Evolutionary conservation across 2,329 filamentous ascomycete genomes (phyloP).

Genomic region (Cryphonectria parasitica): DNA sequence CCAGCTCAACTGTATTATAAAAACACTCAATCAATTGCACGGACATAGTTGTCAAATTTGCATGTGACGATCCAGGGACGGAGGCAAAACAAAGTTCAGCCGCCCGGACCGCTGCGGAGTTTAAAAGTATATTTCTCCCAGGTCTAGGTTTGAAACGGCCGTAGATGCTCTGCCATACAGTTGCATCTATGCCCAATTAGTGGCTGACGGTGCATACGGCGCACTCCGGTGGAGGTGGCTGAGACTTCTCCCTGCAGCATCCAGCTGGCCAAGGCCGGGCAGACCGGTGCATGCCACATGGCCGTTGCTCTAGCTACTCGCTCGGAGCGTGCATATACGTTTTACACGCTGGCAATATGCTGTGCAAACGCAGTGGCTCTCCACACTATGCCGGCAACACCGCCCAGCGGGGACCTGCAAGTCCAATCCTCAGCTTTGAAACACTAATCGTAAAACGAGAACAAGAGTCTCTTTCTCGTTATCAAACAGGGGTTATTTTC

Average conservation of each 20-base stretch:
- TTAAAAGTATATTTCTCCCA: background rate
- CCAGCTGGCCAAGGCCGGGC: background rate
- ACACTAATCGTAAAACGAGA: background rate
- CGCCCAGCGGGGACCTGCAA: background rate
- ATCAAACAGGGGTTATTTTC: background rate
- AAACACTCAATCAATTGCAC: background rate
- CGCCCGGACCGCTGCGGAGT: background rate
- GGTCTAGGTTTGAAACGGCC: background rate
- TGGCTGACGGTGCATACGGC: background rate
- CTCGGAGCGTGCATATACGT: background rate
- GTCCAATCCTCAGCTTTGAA: background rate
- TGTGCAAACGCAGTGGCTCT: background rate
- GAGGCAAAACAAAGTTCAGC: background rate
- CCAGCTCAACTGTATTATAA: background rate
- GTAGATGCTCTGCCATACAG: too few species aligned
- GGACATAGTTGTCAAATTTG: background rate
- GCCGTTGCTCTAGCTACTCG: background rate
- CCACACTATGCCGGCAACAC: slow-evolving; percentile 6
- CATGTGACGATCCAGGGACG: background rate
- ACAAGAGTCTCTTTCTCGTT: background rate
- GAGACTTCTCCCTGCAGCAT: background rate
- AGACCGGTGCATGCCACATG: slow-evolving; percentile 3
- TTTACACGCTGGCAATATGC: background rate
- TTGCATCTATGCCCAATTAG: background rate
- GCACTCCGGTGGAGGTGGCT: background rate